These are phyloP conservation scores for Candida quercuum DNA, from an alignment of 805 yeast species.

Conservation along the genomic window DNA sequence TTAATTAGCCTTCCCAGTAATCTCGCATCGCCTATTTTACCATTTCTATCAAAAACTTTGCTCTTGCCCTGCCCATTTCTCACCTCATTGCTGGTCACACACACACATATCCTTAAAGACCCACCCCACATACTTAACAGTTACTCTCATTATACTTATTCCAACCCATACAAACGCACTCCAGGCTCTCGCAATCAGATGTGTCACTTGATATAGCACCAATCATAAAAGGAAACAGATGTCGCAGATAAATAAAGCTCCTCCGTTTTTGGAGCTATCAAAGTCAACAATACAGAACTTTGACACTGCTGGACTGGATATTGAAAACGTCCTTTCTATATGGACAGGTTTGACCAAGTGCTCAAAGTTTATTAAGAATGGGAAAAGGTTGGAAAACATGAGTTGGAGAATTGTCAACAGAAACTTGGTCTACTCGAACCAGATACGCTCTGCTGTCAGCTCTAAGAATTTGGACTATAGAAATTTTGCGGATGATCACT, in stretches of 20 bases:
- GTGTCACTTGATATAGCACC: neutral
- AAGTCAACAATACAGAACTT: conserved; percentile 20
- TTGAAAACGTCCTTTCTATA: conserved; percentile 34
- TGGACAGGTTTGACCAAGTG: conserved; percentile 34
- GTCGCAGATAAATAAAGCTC: conserved; percentile 18
- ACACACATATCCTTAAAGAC: no score
- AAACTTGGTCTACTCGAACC: conserved; percentile 17
- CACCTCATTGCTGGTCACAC: no score
- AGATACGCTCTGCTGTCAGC: conserved; percentile 5
- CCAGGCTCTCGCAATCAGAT: neutral
- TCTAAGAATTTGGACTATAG: neutral
- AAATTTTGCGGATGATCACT: neutral
- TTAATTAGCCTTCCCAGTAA: no score
- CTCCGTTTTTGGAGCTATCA: conserved; percentile 25
- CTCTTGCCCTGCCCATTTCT: no score
- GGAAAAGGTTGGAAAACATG: conserved; percentile 25
- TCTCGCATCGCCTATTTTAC: neutral
- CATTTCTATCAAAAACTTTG: neutral
- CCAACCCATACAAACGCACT: neutral
- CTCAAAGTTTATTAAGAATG: conserved; percentile 24
- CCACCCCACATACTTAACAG: conserved; percentile 1
- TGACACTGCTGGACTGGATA: conserved; percentile 26
- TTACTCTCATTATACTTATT: no score
- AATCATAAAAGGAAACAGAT: neutral
- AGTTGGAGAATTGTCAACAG: conserved; percentile 29